Conservation (phyloP, 495 filamentous ascomycete species). For the Annulohypoxylon bovei region DNA sequence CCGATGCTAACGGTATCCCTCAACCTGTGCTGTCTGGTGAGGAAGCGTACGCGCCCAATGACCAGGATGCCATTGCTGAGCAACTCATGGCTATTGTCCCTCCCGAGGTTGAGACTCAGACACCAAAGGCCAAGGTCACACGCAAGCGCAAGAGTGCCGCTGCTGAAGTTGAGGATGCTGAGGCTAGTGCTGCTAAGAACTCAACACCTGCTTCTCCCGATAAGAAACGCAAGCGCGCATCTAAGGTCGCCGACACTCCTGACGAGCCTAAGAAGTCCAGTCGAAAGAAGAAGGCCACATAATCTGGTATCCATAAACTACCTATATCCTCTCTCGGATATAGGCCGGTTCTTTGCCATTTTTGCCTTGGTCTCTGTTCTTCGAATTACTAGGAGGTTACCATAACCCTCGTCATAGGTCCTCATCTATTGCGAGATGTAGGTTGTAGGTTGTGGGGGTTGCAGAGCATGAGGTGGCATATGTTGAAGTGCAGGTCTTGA, state of each 20-base stretch:
- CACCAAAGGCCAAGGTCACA: conserved; percentile 56
- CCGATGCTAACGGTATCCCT: conserved; percentile 62
- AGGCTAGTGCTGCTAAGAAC: conserved; percentile 59
- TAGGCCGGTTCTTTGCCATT: not conserved
- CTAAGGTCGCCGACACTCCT: conserved; percentile 54
- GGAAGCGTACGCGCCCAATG: conserved; percentile 63
- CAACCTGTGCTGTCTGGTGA: conserved; percentile 55
- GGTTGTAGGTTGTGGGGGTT: not conserved
- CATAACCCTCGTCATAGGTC: not conserved
- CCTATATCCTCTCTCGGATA: not conserved
- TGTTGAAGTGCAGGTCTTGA: not conserved
- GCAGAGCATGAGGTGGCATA: not conserved
- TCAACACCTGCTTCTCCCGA: conserved; percentile 61
- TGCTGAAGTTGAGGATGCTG: conserved; percentile 57
- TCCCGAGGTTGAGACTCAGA: conserved; percentile 57
- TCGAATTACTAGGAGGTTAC: not conserved
- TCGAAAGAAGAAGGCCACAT: conserved; percentile 58
- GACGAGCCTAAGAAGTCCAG: conserved; percentile 64
- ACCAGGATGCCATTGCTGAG: conserved; percentile 67
- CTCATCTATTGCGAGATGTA: not conserved
- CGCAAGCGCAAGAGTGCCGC: conserved; percentile 63
- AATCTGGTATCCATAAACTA: not conserved
- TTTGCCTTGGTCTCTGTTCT: not conserved
- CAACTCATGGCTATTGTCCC: conserved; percentile 57
- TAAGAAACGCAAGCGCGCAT: conserved; percentile 74